Evolutionary conservation across 2,329 filamentous ascomycete species (phyloP).

Genomic region (Colletotrichum sp.): DNA sequence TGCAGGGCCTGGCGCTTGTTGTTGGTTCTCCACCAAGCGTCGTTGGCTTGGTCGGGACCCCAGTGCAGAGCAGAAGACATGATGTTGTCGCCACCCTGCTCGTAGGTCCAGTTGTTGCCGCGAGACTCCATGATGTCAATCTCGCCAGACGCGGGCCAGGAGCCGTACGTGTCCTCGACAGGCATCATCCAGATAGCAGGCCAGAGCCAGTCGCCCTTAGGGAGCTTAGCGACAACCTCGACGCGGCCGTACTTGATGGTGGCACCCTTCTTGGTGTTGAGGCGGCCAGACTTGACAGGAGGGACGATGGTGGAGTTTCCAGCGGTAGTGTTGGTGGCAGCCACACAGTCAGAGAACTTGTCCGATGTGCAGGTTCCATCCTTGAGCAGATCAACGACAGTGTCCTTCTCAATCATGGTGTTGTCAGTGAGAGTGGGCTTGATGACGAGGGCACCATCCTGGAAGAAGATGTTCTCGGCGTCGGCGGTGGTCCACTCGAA

Average conservation of each 20-base stretch:
- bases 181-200: constrained; percentile 93
- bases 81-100: constrained; percentile 81
- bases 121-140: constrained; percentile 84
- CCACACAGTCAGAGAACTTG: constrained; percentile 62
- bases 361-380: constrained; percentile 72
- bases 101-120: constrained; percentile 81
- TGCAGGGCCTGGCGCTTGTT: constrained; percentile 77
- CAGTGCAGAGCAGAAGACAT: constrained; percentile 82
- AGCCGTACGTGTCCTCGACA: constrained; percentile 71
- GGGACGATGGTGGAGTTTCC: constrained; percentile 78
- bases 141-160: constrained; percentile 81
- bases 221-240: constrained; percentile 79
- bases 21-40: constrained; percentile 85
- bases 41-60: constrained; percentile 74
- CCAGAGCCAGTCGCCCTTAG: constrained; percentile 86
- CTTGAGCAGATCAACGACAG: constrained; percentile 69
- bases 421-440: constrained; percentile 79
- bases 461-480: constrained; percentile 76
- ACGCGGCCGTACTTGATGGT: constrained; percentile 82
- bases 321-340: constrained; percentile 72
- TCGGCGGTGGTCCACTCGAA: constrained; percentile 77
- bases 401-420: constrained; percentile 68
- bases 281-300: constrained; percentile 77
- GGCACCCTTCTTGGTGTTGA: constrained; percentile 75
- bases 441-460: constrained; percentile 74